Evolutionary conservation across 805 yeast genomes (phyloP).

Genomic region (Vanderwaltozyma verrucispora): DNA sequence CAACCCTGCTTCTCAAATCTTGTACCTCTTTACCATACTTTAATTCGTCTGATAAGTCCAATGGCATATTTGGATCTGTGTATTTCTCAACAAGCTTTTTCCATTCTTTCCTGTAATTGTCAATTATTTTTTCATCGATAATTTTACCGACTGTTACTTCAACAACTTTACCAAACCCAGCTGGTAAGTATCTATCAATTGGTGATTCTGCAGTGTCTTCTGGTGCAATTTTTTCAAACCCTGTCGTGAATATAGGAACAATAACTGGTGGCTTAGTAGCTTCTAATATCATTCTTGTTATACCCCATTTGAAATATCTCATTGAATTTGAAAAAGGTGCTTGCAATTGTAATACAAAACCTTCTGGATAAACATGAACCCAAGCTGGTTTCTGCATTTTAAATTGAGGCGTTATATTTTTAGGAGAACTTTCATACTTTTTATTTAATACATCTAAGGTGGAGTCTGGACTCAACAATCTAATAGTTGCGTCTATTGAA

Average conservation of each 20-base stretch:
- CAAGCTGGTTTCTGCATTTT: slow-evolving; percentile 62
- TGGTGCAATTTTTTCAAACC: slow-evolving; percentile 80
- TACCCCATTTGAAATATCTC: slow-evolving; percentile 96
- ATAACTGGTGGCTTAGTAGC: slow-evolving; percentile 75
- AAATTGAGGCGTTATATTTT: slow-evolving; percentile 33
- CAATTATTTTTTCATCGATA: slow-evolving; percentile 49
- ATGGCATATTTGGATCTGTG: slow-evolving; percentile 39
- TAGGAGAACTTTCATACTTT: slow-evolving; percentile 5
- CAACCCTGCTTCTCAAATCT: slow-evolving; percentile 57
- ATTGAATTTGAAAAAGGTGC: slow-evolving; percentile 77
- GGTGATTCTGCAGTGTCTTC: slow-evolving; percentile 50
- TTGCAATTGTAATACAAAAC: slow-evolving; percentile 75
- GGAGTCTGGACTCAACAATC: slow-evolving; percentile 71
- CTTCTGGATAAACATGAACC: slow-evolving; percentile 95
- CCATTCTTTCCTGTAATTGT: slow-evolving; percentile 63
- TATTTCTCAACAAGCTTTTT: slow-evolving; percentile 44
- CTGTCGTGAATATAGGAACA: slow-evolving; percentile 76
- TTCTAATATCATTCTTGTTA: slow-evolving; percentile 73
- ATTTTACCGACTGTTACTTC: slow-evolving; percentile 65
- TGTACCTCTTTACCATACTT: slow-evolving; percentile 55
- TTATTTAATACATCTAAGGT: slow-evolving; percentile 19
- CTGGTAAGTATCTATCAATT: slow-evolving; percentile 49
- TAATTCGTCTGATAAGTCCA: slow-evolving; percentile 51
- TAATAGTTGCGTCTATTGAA: slow-evolving; percentile 74
- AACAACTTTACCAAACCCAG: slow-evolving; percentile 56